phyloP scores from a whole-genome alignment of 1,284 basidiomycete genomes.

The Gomphus bonarii region DNA sequence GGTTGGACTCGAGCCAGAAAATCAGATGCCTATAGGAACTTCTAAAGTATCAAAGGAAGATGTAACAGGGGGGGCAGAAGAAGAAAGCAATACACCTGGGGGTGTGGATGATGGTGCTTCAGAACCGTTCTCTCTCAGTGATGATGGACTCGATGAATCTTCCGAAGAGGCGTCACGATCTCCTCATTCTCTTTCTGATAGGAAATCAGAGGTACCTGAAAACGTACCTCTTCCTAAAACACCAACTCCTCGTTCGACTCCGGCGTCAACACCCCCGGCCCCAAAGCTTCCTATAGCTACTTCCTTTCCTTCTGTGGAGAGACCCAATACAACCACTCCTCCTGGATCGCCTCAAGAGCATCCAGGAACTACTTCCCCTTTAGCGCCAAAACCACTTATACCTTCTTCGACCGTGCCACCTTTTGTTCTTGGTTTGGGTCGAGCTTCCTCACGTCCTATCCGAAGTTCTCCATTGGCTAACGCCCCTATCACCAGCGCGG shows the following conservation, averaged over 20 bases:
- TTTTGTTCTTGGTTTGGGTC: constrained; percentile 33
- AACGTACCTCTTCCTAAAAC: constrained; percentile 23
- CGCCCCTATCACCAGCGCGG: constrained; percentile 27
- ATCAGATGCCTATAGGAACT: constrained; percentile 2
- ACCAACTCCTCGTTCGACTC: background rate
- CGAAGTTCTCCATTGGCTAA: constrained; percentile 54
- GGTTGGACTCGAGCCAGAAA: background rate
- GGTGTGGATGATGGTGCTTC: constrained; percentile 21
- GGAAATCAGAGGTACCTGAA: constrained; percentile 24
- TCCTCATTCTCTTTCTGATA: constrained; percentile 7
- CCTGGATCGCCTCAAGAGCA: constrained; percentile 42
- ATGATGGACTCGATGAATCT: constrained; percentile 17
- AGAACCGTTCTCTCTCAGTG: constrained; percentile 17
- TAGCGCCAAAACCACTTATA: constrained; percentile 23
- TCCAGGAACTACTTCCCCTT: constrained; percentile 19
- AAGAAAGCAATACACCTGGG: constrained; percentile 17
- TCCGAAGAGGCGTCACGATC: constrained; percentile 14
- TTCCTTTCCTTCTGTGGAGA: background rate
- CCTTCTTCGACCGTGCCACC: constrained; percentile 17
- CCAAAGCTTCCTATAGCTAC: background rate
- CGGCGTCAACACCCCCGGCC: background rate
- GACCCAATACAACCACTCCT: constrained; percentile 34
- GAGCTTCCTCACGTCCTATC: constrained; percentile 45
- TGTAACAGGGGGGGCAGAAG: constrained; percentile 17
- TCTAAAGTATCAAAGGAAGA: constrained; percentile 11